Evolutionary conservation across 169 alveolate species (phyloP).

Genomic region (Plasmodium yoelii): DNA sequence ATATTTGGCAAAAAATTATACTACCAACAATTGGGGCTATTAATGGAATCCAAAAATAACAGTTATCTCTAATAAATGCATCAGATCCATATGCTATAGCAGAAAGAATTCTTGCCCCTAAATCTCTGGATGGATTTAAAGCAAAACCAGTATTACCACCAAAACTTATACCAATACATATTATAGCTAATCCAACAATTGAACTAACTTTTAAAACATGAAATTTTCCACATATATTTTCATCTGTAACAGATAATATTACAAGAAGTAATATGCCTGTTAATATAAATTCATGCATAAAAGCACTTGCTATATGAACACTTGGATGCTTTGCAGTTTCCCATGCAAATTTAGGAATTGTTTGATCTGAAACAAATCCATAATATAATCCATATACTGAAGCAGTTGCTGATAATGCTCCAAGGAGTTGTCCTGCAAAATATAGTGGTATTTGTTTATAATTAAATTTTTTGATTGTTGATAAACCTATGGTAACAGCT

Average conservation of each 20-base stretch:
- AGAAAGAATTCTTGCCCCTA: slow-evolving; percentile 76
- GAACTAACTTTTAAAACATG: slow-evolving; percentile 52
- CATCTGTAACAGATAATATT: slow-evolving; percentile 63
- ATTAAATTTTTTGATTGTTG: slow-evolving; percentile 65
- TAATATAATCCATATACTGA: slow-evolving; percentile 51
- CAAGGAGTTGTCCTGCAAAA: slow-evolving; percentile 69
- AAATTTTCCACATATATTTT: slow-evolving; percentile 49
- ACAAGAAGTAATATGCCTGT: slow-evolving; percentile 70
- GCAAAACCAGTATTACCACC: slow-evolving; percentile 79
- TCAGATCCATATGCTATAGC: slow-evolving; percentile 59
- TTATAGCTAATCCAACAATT: slow-evolving; percentile 69
- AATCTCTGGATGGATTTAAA: slow-evolving; percentile 78
- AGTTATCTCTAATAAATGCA: slow-evolving; percentile 64
- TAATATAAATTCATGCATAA: slow-evolving; percentile 65
- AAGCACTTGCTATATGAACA: slow-evolving; percentile 50
- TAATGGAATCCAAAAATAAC: slow-evolving; percentile 76
- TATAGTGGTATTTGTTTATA: slow-evolving; percentile 66
- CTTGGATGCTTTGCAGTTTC: slow-evolving; percentile 30
- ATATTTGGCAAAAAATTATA: slow-evolving; percentile 25
- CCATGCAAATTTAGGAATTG: slow-evolving; percentile 43
- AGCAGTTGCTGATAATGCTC: slow-evolving; percentile 71
- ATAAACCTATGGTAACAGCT: slow-evolving; percentile 64
- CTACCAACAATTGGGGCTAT: slow-evolving; percentile 73
- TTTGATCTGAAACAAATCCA: slow-evolving; percentile 4
- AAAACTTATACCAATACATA: slow-evolving; percentile 75